phyloP scores from a whole-genome alignment of 768 basidiomycete genomes.

The Russula compacta region DNA sequence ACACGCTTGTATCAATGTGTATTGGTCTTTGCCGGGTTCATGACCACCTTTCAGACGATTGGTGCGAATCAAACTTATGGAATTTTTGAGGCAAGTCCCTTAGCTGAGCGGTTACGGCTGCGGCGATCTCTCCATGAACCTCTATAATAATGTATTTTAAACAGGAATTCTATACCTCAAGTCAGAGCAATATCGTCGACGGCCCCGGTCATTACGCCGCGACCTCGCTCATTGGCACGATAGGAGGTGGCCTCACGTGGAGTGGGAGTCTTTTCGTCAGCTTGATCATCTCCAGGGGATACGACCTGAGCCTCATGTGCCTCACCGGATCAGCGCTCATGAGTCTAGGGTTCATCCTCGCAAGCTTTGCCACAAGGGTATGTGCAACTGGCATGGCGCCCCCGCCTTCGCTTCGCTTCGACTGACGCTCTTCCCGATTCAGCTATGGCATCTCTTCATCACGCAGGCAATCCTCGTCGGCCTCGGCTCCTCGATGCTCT shows the following conservation, averaged over 20 bases:
- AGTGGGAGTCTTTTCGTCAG: conserved; percentile 39
- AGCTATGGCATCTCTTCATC: conserved; percentile 38
- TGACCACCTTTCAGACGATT: conserved; percentile 39
- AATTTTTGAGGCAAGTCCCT: conserved; percentile 32
- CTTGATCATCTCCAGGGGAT: conserved; percentile 29
- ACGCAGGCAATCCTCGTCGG: conserved; percentile 37
- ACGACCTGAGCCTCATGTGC: conserved; percentile 30
- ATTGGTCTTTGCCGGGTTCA: conserved; percentile 33
- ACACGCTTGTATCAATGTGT: conserved; percentile 30
- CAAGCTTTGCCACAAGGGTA: conserved; percentile 33
- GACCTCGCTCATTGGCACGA: conserved; percentile 35
- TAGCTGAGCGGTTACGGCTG: neutral
- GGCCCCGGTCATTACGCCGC: conserved; percentile 33
- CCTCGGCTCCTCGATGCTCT: conserved; percentile 36
- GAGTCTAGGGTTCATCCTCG: conserved; percentile 35
- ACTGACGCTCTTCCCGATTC: neutral
- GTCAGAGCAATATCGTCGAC: conserved; percentile 28
- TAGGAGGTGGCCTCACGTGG: conserved; percentile 39
- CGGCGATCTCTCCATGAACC: neutral
- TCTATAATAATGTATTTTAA: neutral
- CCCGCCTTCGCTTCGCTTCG: too few species aligned
- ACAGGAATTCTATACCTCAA: conserved; percentile 38
- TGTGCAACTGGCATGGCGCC: neutral
- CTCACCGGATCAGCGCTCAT: conserved; percentile 32
- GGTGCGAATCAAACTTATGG: conserved; percentile 37